phyloP scores from a whole-genome alignment of 345 rosid genomes.

The Melaleuca quinquenervia region DNA sequence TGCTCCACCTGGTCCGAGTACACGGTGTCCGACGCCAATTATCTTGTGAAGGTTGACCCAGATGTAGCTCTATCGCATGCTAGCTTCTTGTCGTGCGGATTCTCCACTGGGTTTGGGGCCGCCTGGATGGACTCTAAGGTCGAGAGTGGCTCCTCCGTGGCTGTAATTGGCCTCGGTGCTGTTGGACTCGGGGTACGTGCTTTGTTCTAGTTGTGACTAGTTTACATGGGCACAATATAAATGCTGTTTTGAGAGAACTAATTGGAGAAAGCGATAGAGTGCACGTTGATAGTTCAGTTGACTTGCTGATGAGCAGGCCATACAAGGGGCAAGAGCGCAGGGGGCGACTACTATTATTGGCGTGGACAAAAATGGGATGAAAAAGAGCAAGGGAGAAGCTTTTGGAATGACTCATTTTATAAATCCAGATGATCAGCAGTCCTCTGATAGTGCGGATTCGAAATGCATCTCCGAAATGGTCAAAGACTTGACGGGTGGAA shows the following conservation, averaged over 20 bases:
- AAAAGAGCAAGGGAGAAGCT: conserved; percentile 16
- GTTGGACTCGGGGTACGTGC: conserved; percentile 56
- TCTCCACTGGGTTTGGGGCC: conserved; percentile 62
- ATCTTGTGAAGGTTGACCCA: conserved; percentile 35
- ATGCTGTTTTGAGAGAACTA: not conserved
- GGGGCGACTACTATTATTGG: conserved; percentile 60
- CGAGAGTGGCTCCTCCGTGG: conserved; percentile 44
- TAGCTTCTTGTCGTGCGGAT: conserved; percentile 57
- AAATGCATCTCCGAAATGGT: conserved; percentile 26
- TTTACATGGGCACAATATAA: not conserved
- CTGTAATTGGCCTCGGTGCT: conserved; percentile 63
- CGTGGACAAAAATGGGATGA: conserved; percentile 34
- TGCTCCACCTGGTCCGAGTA: conserved; percentile 68
- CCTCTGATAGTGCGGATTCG: not conserved
- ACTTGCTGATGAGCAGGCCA: conserved; percentile 16
- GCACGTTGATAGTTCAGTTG: not conserved
- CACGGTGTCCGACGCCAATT: conserved; percentile 37
- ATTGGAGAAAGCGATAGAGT: not conserved
- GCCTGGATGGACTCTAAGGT: conserved; percentile 57
- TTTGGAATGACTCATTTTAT: conserved; percentile 57
- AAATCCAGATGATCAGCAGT: conserved; percentile 29
- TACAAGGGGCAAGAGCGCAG: conserved; percentile 43
- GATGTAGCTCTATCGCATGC: conserved; percentile 23
- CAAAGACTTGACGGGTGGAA: conserved; percentile 29
- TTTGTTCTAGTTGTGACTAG: not conserved